phyloP scores from a whole-genome alignment of 2,329 filamentous ascomycete genomes.

The Zasmidium cellare region DNA sequence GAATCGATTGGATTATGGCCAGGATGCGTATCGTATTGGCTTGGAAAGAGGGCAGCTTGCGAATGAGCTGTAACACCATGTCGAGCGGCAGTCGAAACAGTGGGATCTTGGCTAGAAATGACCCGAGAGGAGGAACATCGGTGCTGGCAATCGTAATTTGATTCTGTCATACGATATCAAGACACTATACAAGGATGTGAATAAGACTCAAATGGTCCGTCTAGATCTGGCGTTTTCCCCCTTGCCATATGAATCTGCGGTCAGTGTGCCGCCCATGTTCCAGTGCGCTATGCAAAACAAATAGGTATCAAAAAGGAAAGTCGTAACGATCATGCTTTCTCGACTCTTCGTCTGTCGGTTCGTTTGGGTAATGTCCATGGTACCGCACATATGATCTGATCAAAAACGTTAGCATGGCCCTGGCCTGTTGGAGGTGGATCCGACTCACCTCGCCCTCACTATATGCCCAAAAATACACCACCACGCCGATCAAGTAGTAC shows the following conservation, averaged over 20 bases:
- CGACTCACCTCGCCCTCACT: slow-evolving; percentile 87
- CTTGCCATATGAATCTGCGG: neutral
- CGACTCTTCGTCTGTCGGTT: slow-evolving; percentile 24
- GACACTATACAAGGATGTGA: neutral
- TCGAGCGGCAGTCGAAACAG: too few species aligned
- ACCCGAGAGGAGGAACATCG: too few species aligned
- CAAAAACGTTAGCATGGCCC: slow-evolving; percentile 8
- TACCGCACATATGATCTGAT: slow-evolving; percentile 49
- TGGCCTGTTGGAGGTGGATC: neutral
- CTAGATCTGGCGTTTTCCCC: neutral
- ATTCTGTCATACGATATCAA: neutral
- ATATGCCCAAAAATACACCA: slow-evolving; percentile 94
- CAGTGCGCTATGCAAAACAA: slow-evolving; percentile 23
- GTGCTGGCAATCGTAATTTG: too few species aligned
- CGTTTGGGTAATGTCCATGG: slow-evolving; percentile 53
- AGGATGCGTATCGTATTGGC: neutral
- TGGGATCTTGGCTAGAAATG: too few species aligned
- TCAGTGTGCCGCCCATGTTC: neutral
- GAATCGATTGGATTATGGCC: neutral
- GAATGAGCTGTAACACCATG: too few species aligned
- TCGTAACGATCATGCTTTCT: slow-evolving; percentile 25
- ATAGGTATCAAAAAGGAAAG: slow-evolving; percentile 17
- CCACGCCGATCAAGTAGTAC: slow-evolving; percentile 85
- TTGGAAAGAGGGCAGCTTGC: too few species aligned
- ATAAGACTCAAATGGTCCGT: neutral